Conservation (phyloP, 2,329 filamentous ascomycete species). For the Pestalotiopsis sp. region DNA sequence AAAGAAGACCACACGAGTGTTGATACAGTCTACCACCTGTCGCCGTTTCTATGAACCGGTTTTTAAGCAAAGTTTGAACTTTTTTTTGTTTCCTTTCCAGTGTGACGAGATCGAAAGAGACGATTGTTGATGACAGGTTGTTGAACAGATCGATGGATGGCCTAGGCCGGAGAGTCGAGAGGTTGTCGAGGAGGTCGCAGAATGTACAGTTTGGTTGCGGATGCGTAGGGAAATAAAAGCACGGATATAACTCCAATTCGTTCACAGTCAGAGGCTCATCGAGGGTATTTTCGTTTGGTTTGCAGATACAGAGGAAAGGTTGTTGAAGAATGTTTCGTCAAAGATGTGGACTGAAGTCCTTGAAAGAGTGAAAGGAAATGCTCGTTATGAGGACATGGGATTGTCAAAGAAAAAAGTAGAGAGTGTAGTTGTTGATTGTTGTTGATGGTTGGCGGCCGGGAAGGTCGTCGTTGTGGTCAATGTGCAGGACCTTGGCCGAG, state of each 20-base stretch:
- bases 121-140: constrained; percentile 12
- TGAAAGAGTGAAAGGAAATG: constrained; percentile 35
- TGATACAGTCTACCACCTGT: constrained; percentile 10
- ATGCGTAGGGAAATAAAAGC: constrained; percentile 28
- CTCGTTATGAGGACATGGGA: constrained; percentile 45
- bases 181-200: constrained; percentile 17
- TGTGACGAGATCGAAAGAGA: constrained; percentile 23
- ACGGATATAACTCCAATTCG: constrained; percentile 38
- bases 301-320: constrained; percentile 36
- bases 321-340: constrained; percentile 27
- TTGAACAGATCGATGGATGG: background rate
- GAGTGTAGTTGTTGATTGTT: constrained; percentile 24
- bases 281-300: constrained; percentile 33
- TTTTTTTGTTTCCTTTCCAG: background rate
- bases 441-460: constrained; percentile 14
- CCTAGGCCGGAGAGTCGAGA: constrained; percentile 17
- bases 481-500: background rate
- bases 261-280: constrained; percentile 47
- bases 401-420: constrained; percentile 29
- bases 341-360: constrained; percentile 26
- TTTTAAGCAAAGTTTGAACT: constrained; percentile 3
- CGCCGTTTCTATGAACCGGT: constrained; percentile 26
- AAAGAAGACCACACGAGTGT: constrained; percentile 17
- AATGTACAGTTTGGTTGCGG: constrained; percentile 27
- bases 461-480: background rate